phyloP scores from a whole-genome alignment of 768 basidiomycete genomes.

The Gloeopeniophorella convolvens region DNA sequence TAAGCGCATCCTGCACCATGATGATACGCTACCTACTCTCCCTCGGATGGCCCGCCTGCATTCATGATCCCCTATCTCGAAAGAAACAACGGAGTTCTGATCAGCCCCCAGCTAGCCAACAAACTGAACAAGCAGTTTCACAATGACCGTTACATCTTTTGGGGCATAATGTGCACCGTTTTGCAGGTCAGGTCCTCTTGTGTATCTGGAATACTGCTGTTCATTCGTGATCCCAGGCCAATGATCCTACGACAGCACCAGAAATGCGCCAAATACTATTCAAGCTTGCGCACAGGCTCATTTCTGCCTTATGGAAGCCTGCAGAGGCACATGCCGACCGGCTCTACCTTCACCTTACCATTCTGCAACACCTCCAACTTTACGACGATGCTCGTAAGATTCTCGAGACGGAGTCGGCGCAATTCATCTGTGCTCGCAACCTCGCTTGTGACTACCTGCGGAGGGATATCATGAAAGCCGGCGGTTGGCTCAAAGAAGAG shows the following conservation, averaged over 20 bases:
- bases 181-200: slow-evolving; percentile 50
- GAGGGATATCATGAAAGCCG: slow-evolving; percentile 58
- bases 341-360: slow-evolving; percentile 66
- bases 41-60: too few relatives aligned
- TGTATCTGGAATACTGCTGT: not conserved
- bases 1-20: slow-evolving; percentile 26
- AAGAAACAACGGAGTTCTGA: too few relatives aligned
- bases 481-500: slow-evolving; percentile 55
- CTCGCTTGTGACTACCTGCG: slow-evolving; percentile 71
- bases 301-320: slow-evolving; percentile 56
- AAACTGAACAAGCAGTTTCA: slow-evolving; percentile 82
- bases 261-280: slow-evolving; percentile 62
- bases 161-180: slow-evolving; percentile 74
- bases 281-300: slow-evolving; percentile 70
- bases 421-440: slow-evolving; percentile 59
- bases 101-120: slow-evolving; percentile 54
- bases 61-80: too few relatives aligned
- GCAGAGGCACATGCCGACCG: slow-evolving; percentile 66
- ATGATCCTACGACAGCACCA: slow-evolving; percentile 54
- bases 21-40: too few relatives aligned
- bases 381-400: slow-evolving; percentile 66
- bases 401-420: slow-evolving; percentile 62
- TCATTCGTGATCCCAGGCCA: slow-evolving; percentile 44
- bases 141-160: slow-evolving; percentile 74
- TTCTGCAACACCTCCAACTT: slow-evolving; percentile 62